Conservation (phyloP, 2,329 filamentous ascomycete genomes). For the Dactylellina haptotyla region DNA sequence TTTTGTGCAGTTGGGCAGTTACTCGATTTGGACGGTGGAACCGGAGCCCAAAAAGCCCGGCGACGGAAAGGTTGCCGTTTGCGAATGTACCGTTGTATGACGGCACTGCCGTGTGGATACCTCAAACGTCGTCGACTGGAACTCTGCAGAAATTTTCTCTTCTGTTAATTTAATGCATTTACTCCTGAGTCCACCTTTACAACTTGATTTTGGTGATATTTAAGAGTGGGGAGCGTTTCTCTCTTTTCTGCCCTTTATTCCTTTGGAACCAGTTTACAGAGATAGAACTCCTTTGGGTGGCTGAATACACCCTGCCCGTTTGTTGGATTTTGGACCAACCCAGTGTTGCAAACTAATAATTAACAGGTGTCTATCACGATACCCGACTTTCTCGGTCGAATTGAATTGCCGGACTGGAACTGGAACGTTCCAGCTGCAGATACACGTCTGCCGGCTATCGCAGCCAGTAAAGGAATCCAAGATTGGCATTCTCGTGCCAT, state of each 20-base stretch:
- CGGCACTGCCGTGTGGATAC: slow-evolving; percentile 27
- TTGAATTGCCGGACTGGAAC: no score
- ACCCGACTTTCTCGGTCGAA: no score
- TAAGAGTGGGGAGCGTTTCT: no score
- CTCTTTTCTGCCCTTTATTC: no score
- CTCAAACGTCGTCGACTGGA: background rate
- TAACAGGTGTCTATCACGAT: no score
- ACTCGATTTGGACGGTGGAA: slow-evolving; percentile 14
- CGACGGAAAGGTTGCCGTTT: slow-evolving; percentile 27
- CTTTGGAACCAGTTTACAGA: no score
- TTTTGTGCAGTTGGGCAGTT: slow-evolving; percentile 6
- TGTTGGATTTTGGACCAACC: slow-evolving; percentile 25
- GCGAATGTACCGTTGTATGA: slow-evolving; percentile 6
- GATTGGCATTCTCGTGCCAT: background rate
- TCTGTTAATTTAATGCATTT: no score
- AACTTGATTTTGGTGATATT: slow-evolving; percentile 6
- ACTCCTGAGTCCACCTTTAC: no score
- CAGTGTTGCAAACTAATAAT: background rate
- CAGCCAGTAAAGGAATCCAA: no score
- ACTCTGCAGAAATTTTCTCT: no score
- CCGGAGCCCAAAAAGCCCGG: background rate
- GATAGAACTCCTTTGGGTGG: no score
- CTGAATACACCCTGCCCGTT: background rate
- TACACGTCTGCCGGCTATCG: background rate
- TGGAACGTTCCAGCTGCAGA: background rate